Evolutionary conservation across 805 yeast genomes (phyloP).

Genomic region (Saitoella complicata): DNA sequence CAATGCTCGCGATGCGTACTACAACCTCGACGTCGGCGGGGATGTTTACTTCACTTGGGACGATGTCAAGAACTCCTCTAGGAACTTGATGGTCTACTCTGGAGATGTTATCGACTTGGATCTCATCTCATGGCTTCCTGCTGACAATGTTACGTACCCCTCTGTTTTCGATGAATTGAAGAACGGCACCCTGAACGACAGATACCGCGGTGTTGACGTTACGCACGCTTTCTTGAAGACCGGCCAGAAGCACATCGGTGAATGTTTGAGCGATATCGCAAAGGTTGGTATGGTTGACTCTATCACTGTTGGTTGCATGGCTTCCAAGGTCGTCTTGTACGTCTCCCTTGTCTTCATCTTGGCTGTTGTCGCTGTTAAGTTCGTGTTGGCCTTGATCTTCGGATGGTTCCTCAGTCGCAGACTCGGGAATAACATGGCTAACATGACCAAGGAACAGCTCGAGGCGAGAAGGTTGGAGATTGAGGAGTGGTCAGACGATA

Average conservation of each 20-base stretch:
- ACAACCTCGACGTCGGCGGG: conserved; percentile 41
- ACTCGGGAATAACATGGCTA: conserved; percentile 30
- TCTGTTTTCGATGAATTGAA: conserved; percentile 36
- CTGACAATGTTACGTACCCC: conserved; percentile 58
- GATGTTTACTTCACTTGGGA: conserved; percentile 86
- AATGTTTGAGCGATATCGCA: conserved; percentile 69
- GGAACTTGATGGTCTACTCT: conserved; percentile 73
- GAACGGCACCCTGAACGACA: conserved; percentile 27
- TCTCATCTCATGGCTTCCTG: conserved; percentile 57
- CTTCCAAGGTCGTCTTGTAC: conserved; percentile 67
- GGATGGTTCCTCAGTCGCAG: conserved; percentile 57
- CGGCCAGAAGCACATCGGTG: conserved; percentile 54
- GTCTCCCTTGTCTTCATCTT: conserved; percentile 73
- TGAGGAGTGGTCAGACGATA: conserved; percentile 75
- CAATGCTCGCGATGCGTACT: conserved; percentile 52
- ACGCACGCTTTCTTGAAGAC: conserved; percentile 53
- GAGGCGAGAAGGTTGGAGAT: conserved; percentile 24
- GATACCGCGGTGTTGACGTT: conserved; percentile 55
- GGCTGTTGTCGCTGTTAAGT: conserved; percentile 61
- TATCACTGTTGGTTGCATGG: conserved; percentile 80
- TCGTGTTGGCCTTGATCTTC: conserved; percentile 74
- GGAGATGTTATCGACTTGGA: conserved; percentile 78
- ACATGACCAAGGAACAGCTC: too few species aligned
- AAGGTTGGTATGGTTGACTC: conserved; percentile 78
- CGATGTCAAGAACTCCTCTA: conserved; percentile 47